Evolutionary conservation across 2,329 filamentous ascomycete genomes (phyloP).

Genomic region (Fusarium camptoceras): DNA sequence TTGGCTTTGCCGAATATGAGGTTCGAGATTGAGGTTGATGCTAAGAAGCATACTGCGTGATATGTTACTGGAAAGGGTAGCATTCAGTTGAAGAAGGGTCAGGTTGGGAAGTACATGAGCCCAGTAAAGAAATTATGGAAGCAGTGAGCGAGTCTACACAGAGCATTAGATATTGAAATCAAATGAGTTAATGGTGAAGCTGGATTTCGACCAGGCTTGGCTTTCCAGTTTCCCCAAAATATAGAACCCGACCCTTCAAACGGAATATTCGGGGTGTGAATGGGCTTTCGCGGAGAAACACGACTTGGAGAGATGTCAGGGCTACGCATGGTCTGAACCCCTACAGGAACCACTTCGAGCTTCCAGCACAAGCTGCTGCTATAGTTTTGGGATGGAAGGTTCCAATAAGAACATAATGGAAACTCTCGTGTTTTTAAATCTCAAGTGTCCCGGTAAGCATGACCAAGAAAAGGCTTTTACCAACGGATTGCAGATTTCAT

Average conservation of each 20-base stretch:
- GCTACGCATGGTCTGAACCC: too few relatives aligned
- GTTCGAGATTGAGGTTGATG: conserved; percentile 43
- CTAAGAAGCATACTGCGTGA: conserved; percentile 2
- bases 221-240: background rate
- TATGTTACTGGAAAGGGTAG: background rate
- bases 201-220: background rate
- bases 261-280: background rate
- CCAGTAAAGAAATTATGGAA: background rate
- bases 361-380: background rate
- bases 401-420: background rate
- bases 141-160: background rate
- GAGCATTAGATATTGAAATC: background rate
- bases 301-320: background rate
- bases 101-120: background rate
- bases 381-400: background rate
- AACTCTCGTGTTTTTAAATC: background rate
- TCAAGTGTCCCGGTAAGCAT: background rate
- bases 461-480: too few relatives aligned
- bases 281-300: background rate
- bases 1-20: conserved; percentile 36
- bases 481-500: too few relatives aligned
- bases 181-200: background rate
- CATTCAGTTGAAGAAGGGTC: background rate
- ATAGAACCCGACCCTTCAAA: background rate
- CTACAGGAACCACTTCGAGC: background rate